phyloP scores from a whole-genome alignment of 2,329 filamentous ascomycete genomes.

The Incumbomyces delicatus region DNA sequence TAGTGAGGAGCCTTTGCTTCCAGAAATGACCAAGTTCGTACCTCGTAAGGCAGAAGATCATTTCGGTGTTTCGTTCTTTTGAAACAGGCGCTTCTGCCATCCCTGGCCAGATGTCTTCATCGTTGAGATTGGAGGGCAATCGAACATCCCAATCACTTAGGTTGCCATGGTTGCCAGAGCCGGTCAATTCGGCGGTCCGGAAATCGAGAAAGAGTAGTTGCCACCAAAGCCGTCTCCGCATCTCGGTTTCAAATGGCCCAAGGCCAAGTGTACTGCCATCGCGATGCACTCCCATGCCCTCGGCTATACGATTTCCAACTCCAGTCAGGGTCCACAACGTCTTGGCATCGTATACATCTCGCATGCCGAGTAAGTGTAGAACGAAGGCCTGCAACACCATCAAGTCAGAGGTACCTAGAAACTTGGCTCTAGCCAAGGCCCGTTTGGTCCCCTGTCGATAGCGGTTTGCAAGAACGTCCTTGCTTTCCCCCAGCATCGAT shows the following conservation, averaged over 20 bases:
- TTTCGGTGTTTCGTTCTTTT: constrained; percentile 42
- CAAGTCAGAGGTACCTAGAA: constrained; percentile 53
- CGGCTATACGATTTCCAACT: constrained; percentile 33
- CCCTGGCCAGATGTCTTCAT: constrained; percentile 41
- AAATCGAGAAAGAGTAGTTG: constrained; percentile 38
- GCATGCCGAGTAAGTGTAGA: constrained; percentile 45
- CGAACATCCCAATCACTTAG: constrained; percentile 29
- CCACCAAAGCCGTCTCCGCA: constrained; percentile 32
- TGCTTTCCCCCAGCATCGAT: constrained; percentile 46
- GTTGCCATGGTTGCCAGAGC: constrained; percentile 17
- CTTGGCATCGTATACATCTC: constrained; percentile 34
- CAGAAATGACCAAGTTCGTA: constrained; percentile 48
- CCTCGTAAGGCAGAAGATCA: constrained; percentile 53
- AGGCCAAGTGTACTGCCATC: constrained; percentile 39
- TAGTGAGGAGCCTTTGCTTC: constrained; percentile 22
- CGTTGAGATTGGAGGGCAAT: constrained; percentile 44
- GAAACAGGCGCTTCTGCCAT: constrained; percentile 39
- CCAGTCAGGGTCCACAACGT: constrained; percentile 37
- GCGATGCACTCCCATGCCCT: constrained; percentile 28
- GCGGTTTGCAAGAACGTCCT: constrained; percentile 38
- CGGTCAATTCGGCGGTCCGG: constrained; percentile 24
- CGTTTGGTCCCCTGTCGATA: constrained; percentile 56
- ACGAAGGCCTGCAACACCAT: constrained; percentile 53
- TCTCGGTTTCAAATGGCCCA: constrained; percentile 42
- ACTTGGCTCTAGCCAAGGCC: constrained; percentile 51